Evolutionary conservation across 805 yeast species (phyloP).

Genomic region (Schizosaccharomyces octosporus): DNA sequence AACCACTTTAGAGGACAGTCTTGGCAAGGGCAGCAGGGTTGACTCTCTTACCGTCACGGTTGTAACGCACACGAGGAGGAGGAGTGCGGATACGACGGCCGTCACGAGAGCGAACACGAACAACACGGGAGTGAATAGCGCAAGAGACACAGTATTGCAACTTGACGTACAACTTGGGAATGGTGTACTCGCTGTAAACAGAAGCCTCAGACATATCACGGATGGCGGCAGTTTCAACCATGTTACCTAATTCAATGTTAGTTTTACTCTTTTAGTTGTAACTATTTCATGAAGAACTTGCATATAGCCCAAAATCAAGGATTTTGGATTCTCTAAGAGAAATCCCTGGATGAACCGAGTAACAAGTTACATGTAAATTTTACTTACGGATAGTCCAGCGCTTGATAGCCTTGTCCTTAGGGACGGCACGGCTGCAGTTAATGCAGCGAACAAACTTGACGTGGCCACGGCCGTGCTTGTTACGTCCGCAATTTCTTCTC

Average conservation of each 20-base stretch:
- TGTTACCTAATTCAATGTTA: constrained; percentile 25
- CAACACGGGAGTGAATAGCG: constrained; percentile 99
- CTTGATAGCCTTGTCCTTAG: constrained; percentile 99
- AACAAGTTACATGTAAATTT: neutral
- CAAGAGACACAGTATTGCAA: constrained; percentile 99
- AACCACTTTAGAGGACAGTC: neutral
- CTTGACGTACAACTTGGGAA: constrained; percentile 98
- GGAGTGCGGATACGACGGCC: constrained; percentile 98
- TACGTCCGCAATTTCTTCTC: constrained; percentile 99
- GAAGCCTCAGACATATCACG: constrained; percentile 99
- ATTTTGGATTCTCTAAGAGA: no score
- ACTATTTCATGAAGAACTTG: no score
- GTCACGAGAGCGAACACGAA: constrained; percentile 97
- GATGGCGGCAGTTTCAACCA: constrained; percentile 85
- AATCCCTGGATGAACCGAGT: no score
- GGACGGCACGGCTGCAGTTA: constrained; percentile 98
- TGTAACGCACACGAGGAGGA: constrained; percentile 96
- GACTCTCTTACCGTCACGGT: constrained; percentile 73
- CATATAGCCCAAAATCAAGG: no score
- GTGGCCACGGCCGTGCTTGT: constrained; percentile 99
- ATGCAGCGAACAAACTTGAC: constrained; percentile 98
- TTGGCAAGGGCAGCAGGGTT: constrained; percentile 9
- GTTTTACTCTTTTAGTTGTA: neutral
- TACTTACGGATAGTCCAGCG: constrained; percentile 46
- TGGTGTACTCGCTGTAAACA: constrained; percentile 95